Evolutionary conservation across 169 alveolate genomes (phyloP).

Genomic region (Plasmodium cynomolgi): DNA sequence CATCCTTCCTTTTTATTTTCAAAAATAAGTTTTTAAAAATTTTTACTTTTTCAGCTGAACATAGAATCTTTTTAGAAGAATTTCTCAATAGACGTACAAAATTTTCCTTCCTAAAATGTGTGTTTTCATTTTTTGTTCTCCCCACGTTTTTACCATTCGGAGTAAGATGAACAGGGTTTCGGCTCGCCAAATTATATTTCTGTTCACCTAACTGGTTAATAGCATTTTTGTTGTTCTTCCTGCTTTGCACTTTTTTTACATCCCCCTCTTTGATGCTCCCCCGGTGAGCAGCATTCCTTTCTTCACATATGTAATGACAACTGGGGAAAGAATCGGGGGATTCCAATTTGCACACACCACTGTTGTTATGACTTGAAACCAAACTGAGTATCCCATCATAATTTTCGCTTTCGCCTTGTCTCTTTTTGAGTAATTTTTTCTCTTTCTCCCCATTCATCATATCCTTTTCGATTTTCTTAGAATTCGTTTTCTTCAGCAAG

Average conservation of each 20-base stretch:
- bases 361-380: not conserved
- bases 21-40: constrained; percentile 25
- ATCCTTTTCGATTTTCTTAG: not conserved
- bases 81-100: constrained; percentile 14
- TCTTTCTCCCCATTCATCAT: not conserved
- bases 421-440: not conserved
- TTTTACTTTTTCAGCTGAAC: constrained; percentile 32
- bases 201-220: constrained; percentile 9
- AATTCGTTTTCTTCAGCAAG: not conserved
- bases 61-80: constrained; percentile 24
- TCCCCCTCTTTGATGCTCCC: constrained; percentile 4
- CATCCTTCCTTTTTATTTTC: constrained; percentile 28
- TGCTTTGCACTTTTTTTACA: not conserved
- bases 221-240: not conserved
- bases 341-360: not conserved
- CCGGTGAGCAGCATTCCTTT: not conserved
- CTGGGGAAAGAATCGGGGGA: not conserved
- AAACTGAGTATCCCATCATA: not conserved
- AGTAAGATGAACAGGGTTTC: not conserved
- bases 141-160: not conserved
- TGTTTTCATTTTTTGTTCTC: not conserved
- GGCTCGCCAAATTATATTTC: not conserved
- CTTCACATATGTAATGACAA: not conserved
- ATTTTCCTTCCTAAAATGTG: not conserved
- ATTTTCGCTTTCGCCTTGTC: not conserved